Evolutionary conservation across 306 rosid genomes (phyloP), one percentile per base, ranked within the genome.

Genomic region (Prunus mume): DNA sequence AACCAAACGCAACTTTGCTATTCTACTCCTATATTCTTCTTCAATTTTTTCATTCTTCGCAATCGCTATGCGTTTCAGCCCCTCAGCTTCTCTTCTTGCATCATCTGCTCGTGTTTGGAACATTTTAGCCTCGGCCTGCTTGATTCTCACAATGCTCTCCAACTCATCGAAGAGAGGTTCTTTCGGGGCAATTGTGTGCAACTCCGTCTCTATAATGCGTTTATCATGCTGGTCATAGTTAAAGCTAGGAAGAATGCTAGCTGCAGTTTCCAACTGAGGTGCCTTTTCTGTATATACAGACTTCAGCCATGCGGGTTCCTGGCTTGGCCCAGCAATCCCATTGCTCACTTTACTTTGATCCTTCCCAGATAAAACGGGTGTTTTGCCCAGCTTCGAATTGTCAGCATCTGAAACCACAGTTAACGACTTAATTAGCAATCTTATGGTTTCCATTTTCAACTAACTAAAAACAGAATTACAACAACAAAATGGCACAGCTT

Each of bases 1-100:
- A 0, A 61, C 64, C 63, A 92, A 73, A 10, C 82, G 88, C 85
- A 96, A 75, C 83, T 92, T 96, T 28, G 90, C 80, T 4, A 96
- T 82, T 81, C 98, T 87, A 74, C 80, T 85, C 45, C 78, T 71
- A 75, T 87, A 92, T 76, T 96, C 99, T 78, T 96, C 96, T 50
- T 92, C 98, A 60, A 86, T 77, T 81, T 89, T 92, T 83, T 89
- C 97, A 77, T 84, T 91, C 88, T 96, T 96, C 34, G 98, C 93
- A 57, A 87, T 73, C 58, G 97, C 90, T 80, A 96, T 96, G 76
- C 93, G 91, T 51, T 88, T 91, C 85, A 96, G 82, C 72, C 91
- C 96, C 79, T 92, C 98, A 15, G 99, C 97, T 58, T 92, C 98
- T 67, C 93, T 90, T 86, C 97, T 92, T 58, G 99, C 99, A 32